Conservation (phyloP, 2,329 filamentous ascomycete genomes). For the Pyricularia pennisetigena region DNA sequence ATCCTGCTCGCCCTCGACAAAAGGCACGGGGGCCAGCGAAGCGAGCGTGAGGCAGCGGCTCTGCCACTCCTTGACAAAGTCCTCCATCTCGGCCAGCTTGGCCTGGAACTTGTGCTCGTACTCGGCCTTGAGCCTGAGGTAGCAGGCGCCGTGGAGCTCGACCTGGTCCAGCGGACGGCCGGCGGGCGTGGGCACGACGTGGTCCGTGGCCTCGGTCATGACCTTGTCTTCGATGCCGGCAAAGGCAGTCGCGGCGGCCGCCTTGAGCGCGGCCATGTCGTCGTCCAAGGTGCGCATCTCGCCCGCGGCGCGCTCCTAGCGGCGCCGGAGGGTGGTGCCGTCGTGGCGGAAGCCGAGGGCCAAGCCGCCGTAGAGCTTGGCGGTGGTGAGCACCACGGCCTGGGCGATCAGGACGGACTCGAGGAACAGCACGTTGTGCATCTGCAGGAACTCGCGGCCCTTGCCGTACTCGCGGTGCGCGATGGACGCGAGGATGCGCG, state of each 20-base stretch:
- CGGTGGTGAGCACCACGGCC: not conserved
- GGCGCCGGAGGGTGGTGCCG: not conserved
- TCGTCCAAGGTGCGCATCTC: not conserved
- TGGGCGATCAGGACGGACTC: not conserved
- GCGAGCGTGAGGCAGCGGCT: not conserved
- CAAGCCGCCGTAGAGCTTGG: not conserved
- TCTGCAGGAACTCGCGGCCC: not conserved
- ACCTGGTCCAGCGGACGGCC: not conserved
- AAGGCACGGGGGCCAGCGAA: not conserved
- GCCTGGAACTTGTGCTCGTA: not conserved
- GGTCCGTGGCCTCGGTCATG: not conserved
- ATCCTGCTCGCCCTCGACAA: not conserved
- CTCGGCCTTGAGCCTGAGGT: not conserved
- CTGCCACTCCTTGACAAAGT: not conserved
- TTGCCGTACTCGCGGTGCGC: not conserved
- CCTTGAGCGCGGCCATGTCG: not conserved
- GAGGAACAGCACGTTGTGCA: not conserved
- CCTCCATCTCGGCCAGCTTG: not conserved
- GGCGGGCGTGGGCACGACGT: not conserved
- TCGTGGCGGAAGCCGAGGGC: not conserved
- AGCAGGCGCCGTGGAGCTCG: not conserved
- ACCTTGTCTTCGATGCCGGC: not conserved
- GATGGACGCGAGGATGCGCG: not conserved
- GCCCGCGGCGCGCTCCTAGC: not conserved
- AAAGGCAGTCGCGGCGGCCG: not conserved